Percentiles rank a stretch among this genome's conserved stretches.
These are phyloP conservation scores for Colletotrichum orbiculare DNA, from an alignment of 2,329 filamentous ascomycete species.

Conservation along the genomic window DNA sequence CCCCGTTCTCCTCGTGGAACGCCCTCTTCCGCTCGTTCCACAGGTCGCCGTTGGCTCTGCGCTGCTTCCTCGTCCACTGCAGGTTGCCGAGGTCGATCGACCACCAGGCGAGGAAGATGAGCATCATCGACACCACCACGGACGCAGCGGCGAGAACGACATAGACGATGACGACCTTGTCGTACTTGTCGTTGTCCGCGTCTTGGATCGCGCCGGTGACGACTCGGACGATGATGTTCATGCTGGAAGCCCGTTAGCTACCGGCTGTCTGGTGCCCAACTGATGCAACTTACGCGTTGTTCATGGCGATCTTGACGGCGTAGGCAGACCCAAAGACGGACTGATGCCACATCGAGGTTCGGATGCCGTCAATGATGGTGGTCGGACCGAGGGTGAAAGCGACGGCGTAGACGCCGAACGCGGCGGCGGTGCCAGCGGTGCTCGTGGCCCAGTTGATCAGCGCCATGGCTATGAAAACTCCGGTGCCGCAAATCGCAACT, in stretches of 20 bases:
- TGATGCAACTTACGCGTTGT: slow-evolving; percentile 53
- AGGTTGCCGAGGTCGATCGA: slow-evolving; percentile 57
- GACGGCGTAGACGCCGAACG: slow-evolving; percentile 70
- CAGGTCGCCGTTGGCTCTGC: slow-evolving; percentile 55
- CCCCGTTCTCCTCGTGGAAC: slow-evolving; percentile 48
- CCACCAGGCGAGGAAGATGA: slow-evolving; percentile 50
- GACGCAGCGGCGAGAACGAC: slow-evolving; percentile 63
- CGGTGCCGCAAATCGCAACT: slow-evolving; percentile 56
- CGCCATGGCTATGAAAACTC: slow-evolving; percentile 59
- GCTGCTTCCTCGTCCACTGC: slow-evolving; percentile 69
- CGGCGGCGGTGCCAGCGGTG: slow-evolving; percentile 63
- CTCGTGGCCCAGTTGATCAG: slow-evolving; percentile 63
- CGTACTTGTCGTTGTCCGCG: slow-evolving; percentile 65
- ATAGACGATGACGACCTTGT: slow-evolving; percentile 66
- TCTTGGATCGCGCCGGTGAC: slow-evolving; percentile 70
- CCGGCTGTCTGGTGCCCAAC: accelerated
- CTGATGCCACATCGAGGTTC: slow-evolving; percentile 69
- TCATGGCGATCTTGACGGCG: slow-evolving; percentile 69
- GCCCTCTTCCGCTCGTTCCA: slow-evolving; percentile 48
- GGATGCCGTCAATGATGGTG: slow-evolving; percentile 69
- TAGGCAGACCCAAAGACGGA: slow-evolving; percentile 71
- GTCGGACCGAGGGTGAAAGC: slow-evolving; percentile 66
- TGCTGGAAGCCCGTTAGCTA: slow-evolving; percentile 46
- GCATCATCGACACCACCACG: slow-evolving; percentile 53
- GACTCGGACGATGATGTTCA: slow-evolving; percentile 70